Percentiles rank a stretch among this genome's conserved stretches.
Conservation (phyloP, 1,284 basidiomycete genomes). For the Trichosporon coremiiforme region DNA sequence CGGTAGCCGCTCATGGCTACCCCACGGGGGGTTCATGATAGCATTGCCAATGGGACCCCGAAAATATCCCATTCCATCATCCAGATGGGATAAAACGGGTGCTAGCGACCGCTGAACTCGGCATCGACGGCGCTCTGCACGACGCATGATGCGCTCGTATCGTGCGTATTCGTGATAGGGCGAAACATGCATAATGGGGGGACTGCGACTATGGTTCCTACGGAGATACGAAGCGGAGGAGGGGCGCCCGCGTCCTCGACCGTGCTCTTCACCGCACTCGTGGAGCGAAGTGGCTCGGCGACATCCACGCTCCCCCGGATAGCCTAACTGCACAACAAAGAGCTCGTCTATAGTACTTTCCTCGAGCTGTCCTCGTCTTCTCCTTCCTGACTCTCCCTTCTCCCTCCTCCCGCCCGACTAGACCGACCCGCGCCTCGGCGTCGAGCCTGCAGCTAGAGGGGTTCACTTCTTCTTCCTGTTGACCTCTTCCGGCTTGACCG, state of each 20-base stretch:
- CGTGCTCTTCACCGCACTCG: neutral
- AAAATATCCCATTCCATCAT: conserved; percentile 6
- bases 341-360: conserved; percentile 14
- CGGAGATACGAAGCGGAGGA: neutral
- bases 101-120: neutral
- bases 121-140: neutral
- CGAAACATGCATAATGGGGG: conserved; percentile 12
- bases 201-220: neutral
- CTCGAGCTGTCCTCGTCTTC: neutral
- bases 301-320: neutral
- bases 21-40: conserved; percentile 2
- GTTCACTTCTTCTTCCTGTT: conserved; percentile 57
- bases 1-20: neutral
- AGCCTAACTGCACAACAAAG: conserved; percentile 17
- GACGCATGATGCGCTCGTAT: neutral
- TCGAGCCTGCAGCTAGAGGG: neutral
- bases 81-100: conserved; percentile 7
- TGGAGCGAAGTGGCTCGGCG: neutral
- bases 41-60: conserved; percentile 5
- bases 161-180: neutral
- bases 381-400: neutral
- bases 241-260: neutral
- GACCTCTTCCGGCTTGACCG: conserved; percentile 85
- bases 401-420: neutral
- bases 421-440: neutral